Conservation (phyloP, 768 basidiomycete genomes). For the Podaxis sp. region DNA sequence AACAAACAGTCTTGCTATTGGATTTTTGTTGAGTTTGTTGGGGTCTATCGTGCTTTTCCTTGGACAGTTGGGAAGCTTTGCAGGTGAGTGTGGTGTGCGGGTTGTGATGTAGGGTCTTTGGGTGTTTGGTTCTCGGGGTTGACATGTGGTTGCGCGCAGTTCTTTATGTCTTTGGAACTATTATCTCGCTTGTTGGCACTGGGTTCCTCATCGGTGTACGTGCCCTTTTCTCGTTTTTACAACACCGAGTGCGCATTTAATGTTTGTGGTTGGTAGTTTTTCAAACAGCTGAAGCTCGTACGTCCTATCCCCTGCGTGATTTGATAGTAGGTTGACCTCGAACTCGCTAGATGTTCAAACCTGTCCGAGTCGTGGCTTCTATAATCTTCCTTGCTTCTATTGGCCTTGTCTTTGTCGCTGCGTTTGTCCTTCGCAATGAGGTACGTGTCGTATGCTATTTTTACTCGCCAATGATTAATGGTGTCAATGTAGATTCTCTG, state of each 20-base stretch:
- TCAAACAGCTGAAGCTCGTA: slow-evolving; percentile 80
- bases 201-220: slow-evolving; percentile 90
- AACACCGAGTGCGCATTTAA: not conserved
- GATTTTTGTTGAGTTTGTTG: slow-evolving; percentile 79
- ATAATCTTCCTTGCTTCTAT: slow-evolving; percentile 78
- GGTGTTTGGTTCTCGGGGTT: not conserved
- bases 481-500: slow-evolving; percentile 53
- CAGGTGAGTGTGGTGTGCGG: slow-evolving; percentile 49
- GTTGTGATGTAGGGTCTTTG: not conserved
- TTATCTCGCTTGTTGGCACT: slow-evolving; percentile 82
- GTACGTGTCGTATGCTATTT: slow-evolving; percentile 38
- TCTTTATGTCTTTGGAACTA: slow-evolving; percentile 78
- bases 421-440: slow-evolving; percentile 72
- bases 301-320: not conserved
- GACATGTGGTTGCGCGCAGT: slow-evolving; percentile 41
- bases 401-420: slow-evolving; percentile 80
- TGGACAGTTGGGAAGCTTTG: slow-evolving; percentile 67
- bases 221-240: slow-evolving; percentile 14
- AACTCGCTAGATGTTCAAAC: slow-evolving; percentile 83
- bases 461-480: slow-evolving; percentile 3
- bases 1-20: slow-evolving; percentile 57
- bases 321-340: not conserved
- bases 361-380: slow-evolving; percentile 81
- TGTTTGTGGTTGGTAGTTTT: slow-evolving; percentile 49
- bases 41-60: slow-evolving; percentile 79